A percentile compares a stretch with the other conserved stretches of the same genome.
Evolutionary conservation across 129 eudicot species (phyloP).

Genomic region (Pseudognaphalium luteoalbum): DNA sequence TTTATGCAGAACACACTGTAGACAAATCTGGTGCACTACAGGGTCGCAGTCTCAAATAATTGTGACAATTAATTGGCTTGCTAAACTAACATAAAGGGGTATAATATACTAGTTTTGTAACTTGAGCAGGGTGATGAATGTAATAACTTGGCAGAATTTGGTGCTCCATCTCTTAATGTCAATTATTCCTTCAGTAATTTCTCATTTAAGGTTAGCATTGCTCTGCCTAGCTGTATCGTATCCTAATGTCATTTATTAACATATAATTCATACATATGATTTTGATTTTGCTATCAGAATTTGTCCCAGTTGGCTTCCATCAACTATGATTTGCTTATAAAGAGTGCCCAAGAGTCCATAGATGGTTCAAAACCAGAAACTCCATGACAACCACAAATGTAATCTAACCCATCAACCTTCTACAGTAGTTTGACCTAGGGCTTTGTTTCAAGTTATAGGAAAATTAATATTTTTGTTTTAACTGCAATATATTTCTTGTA

Average conservation of each 20-base stretch:
- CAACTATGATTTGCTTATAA: neutral
- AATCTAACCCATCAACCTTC: neutral
- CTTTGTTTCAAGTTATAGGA: neutral
- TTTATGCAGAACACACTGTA: neutral
- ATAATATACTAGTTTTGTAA: slow-evolving; percentile 9
- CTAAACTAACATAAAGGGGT: slow-evolving; percentile 3
- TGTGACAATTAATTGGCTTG: neutral
- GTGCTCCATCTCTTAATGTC: slow-evolving; percentile 46
- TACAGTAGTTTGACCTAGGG: no score
- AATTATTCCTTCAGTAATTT: slow-evolving; percentile 94
- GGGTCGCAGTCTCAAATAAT: neutral
- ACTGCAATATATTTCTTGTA: slow-evolving; percentile 19
- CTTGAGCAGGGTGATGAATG: slow-evolving; percentile 76
- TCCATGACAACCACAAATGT: slow-evolving; percentile 19
- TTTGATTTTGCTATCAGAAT: slow-evolving; percentile 52
- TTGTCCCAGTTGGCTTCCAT: slow-evolving; percentile 87
- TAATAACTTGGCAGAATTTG: slow-evolving; percentile 64
- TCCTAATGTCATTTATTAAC: neutral
- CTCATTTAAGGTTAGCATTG: slow-evolving; percentile 70
- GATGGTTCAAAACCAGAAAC: slow-evolving; percentile 46
- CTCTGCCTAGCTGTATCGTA: neutral
- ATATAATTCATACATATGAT: neutral
- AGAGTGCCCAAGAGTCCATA: slow-evolving; percentile 46
- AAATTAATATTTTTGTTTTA: neutral
- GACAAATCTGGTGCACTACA: neutral